phyloP scores from a whole-genome alignment of 768 basidiomycete genomes.

The Holtermanniella nyarrowii region DNA sequence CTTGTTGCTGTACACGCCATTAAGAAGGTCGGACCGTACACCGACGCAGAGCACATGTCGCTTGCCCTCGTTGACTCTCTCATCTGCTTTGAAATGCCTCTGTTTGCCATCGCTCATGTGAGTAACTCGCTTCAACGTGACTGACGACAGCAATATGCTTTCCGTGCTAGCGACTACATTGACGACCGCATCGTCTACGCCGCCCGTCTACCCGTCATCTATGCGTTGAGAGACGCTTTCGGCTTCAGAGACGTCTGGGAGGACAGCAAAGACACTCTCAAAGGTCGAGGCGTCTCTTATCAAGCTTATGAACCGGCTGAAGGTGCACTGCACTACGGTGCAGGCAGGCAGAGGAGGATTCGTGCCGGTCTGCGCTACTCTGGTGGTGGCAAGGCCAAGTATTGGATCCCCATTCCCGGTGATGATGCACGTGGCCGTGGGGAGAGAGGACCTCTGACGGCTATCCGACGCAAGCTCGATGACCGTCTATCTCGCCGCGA shows the following conservation, averaged over 20 bases:
- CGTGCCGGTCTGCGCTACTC: slow-evolving; percentile 84
- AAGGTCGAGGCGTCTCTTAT: slow-evolving; percentile 87
- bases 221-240: slow-evolving; percentile 80
- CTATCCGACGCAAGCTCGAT: slow-evolving; percentile 37
- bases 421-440: slow-evolving; percentile 30
- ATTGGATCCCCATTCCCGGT: slow-evolving; percentile 80
- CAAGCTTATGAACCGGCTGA: slow-evolving; percentile 93
- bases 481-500: slow-evolving; percentile 46
- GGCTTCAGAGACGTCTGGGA: slow-evolving; percentile 76
- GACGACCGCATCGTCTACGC: slow-evolving; percentile 55
- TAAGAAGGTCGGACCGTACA: slow-evolving; percentile 70
- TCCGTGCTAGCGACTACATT: slow-evolving; percentile 79
- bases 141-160: slow-evolving; percentile 55
- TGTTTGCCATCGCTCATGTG: slow-evolving; percentile 90
- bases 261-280: slow-evolving; percentile 69
- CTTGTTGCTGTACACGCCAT: slow-evolving; percentile 76
- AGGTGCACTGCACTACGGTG: slow-evolving; percentile 81
- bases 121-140: slow-evolving; percentile 2
- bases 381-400: slow-evolving; percentile 81
- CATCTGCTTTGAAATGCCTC: slow-evolving; percentile 93
- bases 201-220: slow-evolving; percentile 69
- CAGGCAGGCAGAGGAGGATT: slow-evolving; percentile 73
- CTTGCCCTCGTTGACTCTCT: slow-evolving; percentile 80
- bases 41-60: slow-evolving; percentile 77
- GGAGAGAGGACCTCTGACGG: slow-evolving; percentile 38